phyloP scores from a whole-genome alignment of 73 alveolate species.

The Paramecium bursaria region DNA sequence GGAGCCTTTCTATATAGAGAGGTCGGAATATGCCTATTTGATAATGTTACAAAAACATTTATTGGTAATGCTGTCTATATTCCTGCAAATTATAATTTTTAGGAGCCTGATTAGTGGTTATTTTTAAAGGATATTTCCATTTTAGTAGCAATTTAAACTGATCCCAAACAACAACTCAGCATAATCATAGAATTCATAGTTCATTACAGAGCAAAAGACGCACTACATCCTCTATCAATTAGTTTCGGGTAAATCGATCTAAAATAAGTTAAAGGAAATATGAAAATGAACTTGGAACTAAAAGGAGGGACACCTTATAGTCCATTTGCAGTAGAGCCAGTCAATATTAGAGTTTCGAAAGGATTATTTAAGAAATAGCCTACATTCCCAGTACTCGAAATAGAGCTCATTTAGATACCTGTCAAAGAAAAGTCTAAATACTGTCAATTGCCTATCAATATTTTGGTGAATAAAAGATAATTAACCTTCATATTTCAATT shows the following conservation, averaged over 20 bases:
- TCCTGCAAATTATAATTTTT: not conserved
- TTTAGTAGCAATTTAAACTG: not conserved
- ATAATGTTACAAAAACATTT: constrained; percentile 23
- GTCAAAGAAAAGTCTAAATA: not conserved
- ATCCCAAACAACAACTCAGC: constrained; percentile 4
- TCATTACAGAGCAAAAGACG: constrained; percentile 3
- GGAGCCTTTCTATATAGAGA: constrained; percentile 17
- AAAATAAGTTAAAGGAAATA: not conserved
- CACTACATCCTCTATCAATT: constrained; percentile 39
- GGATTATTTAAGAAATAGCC: not conserved
- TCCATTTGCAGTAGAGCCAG: constrained; percentile 1
- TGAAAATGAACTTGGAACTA: not conserved
- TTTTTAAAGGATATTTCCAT: constrained; percentile 27
- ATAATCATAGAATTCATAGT: constrained; percentile 48
- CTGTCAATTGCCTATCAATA: not conserved
- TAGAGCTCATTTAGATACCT: not conserved
- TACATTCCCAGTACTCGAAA: not conserved
- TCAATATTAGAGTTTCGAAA: not conserved
- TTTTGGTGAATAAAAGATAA: constrained; percentile 20
- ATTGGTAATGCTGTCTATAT: constrained; percentile 46
- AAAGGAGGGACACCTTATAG: constrained; percentile 50
- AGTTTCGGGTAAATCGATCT: constrained; percentile 36
- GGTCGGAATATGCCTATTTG: constrained; percentile 36
- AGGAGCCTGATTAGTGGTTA: constrained; percentile 51
- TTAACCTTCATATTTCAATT: constrained; percentile 7